Evolutionary conservation across 129 eudicot genomes (phyloP).

Genomic region (Artemisia tridentata): DNA sequence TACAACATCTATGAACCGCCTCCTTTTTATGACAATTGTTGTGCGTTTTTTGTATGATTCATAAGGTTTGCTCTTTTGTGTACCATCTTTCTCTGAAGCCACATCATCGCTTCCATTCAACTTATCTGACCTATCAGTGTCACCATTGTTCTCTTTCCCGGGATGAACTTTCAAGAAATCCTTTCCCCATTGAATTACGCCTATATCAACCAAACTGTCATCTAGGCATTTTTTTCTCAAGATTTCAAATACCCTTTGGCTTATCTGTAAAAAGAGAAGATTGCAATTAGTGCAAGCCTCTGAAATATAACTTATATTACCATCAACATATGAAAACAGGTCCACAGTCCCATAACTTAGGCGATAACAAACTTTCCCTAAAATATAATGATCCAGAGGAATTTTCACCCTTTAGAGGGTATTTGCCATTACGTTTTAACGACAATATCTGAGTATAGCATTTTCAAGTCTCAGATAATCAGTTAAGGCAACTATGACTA

Average conservation of each 20-base stretch:
- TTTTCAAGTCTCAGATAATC: not conserved
- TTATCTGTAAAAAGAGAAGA: slow-evolving; percentile 51
- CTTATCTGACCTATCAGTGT: slow-evolving; percentile 28
- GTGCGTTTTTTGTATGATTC: slow-evolving; percentile 78
- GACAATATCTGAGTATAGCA: not conserved
- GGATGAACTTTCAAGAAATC: slow-evolving; percentile 39
- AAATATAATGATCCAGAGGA: not conserved
- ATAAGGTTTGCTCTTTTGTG: slow-evolving; percentile 28
- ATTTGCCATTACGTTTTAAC: not conserved
- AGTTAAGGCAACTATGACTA: not conserved
- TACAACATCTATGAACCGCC: slow-evolving; percentile 55
- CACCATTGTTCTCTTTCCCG: slow-evolving; percentile 18
- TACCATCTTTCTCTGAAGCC: slow-evolving; percentile 30
- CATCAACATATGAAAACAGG: slow-evolving; percentile 14
- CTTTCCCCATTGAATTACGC: slow-evolving; percentile 29
- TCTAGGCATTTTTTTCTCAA: slow-evolving; percentile 47
- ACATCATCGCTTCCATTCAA: slow-evolving; percentile 14
- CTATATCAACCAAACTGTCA: slow-evolving; percentile 40
- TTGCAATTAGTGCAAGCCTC: not conserved
- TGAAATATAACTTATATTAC: not conserved
- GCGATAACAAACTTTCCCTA: not conserved
- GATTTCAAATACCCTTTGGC: slow-evolving; percentile 78
- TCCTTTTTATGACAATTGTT: slow-evolving; percentile 58
- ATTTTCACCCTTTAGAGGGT: not conserved
- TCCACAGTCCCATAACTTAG: not conserved